A percentile compares a stretch with the other conserved stretches of the same genome.
These are phyloP conservation scores for Phytopythium aichiense DNA, from an alignment of 352 stramenopile genomes.

Conservation along the genomic window DNA sequence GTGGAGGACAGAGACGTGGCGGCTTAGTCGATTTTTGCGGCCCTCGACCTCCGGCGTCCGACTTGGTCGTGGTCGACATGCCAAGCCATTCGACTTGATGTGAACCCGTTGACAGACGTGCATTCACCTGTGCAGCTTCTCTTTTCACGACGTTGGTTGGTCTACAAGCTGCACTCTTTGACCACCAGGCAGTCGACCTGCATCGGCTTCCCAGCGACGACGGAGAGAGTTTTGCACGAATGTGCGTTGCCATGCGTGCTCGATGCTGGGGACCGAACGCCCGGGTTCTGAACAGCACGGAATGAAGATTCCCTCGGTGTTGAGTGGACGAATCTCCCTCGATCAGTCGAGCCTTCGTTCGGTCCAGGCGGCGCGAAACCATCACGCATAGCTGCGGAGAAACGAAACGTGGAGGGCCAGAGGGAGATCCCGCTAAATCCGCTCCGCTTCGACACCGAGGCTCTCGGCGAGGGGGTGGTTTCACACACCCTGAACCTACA, in stretches of 20 bases:
- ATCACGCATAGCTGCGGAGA: background rate
- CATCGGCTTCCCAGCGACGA: background rate
- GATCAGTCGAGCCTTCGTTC: background rate
- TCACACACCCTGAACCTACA: background rate
- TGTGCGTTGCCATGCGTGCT: background rate
- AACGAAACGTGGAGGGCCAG: background rate
- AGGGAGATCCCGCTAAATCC: background rate
- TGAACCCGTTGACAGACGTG: no score
- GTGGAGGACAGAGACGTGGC: background rate
- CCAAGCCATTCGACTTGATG: no score
- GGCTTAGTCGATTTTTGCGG: conserved; percentile 2
- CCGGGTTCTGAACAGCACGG: background rate
- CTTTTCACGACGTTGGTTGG: no score
- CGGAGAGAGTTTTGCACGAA: background rate
- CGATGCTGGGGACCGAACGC: no score
- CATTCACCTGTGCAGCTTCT: no score
- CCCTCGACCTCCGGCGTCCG: background rate
- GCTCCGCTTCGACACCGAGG: no score
- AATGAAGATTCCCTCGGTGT: background rate
- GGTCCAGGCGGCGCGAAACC: background rate
- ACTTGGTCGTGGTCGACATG: background rate
- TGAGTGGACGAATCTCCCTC: background rate
- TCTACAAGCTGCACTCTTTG: background rate
- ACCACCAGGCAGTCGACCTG: background rate
- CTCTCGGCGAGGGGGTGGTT: no score